Conservation (phyloP, 2,329 filamentous ascomycete species). For the Sordariomycetes sp. region DNA sequence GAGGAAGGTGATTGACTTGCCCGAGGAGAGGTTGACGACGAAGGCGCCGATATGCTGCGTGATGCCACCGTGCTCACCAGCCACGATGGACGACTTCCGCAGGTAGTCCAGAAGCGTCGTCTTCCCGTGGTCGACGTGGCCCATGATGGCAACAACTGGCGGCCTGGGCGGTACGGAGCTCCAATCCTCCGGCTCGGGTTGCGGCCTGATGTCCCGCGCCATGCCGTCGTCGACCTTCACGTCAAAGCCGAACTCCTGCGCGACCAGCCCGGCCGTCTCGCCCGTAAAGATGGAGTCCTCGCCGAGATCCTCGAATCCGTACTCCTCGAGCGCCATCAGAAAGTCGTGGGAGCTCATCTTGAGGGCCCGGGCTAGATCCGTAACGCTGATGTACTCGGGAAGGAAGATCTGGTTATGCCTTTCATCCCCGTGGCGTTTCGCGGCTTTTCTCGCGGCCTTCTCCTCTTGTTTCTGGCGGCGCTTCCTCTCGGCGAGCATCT, state of each 20-base stretch:
- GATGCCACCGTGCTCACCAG: slow-evolving; percentile 88
- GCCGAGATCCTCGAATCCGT: slow-evolving; percentile 80
- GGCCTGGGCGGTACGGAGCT: slow-evolving; percentile 60
- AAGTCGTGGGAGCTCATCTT: slow-evolving; percentile 61
- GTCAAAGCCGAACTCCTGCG: slow-evolving; percentile 86
- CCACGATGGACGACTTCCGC: slow-evolving; percentile 82
- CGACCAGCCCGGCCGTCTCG: slow-evolving; percentile 81
- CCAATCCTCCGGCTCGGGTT: slow-evolving; percentile 54
- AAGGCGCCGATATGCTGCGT: slow-evolving; percentile 98
- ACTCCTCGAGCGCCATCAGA: slow-evolving; percentile 59
- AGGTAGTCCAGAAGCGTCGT: slow-evolving; percentile 91
- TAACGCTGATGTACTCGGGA: slow-evolving; percentile 86
- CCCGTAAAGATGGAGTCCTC: slow-evolving; percentile 79
- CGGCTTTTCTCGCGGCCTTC: slow-evolving; percentile 1
- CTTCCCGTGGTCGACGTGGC: slow-evolving; percentile 96
- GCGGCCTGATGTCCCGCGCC: slow-evolving; percentile 55
- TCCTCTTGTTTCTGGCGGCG: slow-evolving; percentile 25
- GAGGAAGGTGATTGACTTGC: slow-evolving; percentile 88
- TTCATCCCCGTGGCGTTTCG: slow-evolving; percentile 21
- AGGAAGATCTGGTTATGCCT: slow-evolving; percentile 50
- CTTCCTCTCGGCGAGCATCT: slow-evolving; percentile 21
- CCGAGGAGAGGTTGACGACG: slow-evolving; percentile 73
- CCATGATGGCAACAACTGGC: slow-evolving; percentile 98
- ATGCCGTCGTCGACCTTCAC: slow-evolving; percentile 60
- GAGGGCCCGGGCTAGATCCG: slow-evolving; percentile 63